Conservation (phyloP, 2,329 filamentous ascomycete genomes). For the Ascochyta rabiei region DNA sequence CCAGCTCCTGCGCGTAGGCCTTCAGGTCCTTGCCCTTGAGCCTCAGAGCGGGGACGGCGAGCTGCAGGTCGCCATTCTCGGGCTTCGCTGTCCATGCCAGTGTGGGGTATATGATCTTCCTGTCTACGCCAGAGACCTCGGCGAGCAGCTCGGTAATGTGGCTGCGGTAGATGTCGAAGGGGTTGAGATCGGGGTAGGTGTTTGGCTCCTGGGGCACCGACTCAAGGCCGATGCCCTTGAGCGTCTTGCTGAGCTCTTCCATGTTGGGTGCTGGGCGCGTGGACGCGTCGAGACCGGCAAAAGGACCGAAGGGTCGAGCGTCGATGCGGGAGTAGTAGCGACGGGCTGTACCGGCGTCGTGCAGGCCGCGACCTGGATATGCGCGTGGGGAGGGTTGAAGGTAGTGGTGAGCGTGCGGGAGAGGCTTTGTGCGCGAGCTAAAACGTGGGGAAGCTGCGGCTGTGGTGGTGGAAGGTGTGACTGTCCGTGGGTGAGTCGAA, state of each 20-base stretch:
- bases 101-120: slow-evolving; percentile 73
- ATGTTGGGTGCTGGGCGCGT: slow-evolving; percentile 32
- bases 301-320: slow-evolving; percentile 25
- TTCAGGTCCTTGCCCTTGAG: slow-evolving; percentile 69
- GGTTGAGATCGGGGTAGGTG: slow-evolving; percentile 70
- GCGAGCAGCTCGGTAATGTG: slow-evolving; percentile 74
- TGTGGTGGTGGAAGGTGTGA: slow-evolving; percentile 16
- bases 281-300: slow-evolving; percentile 35
- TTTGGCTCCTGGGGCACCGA: slow-evolving; percentile 49
- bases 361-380: not conserved
- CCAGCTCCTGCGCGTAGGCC: slow-evolving; percentile 62
- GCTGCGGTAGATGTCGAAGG: slow-evolving; percentile 78
- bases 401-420: slow-evolving; percentile 10
- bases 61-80: slow-evolving; percentile 81
- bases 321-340: slow-evolving; percentile 25
- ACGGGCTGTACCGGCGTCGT: slow-evolving; percentile 1
- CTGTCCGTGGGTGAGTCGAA: slow-evolving; percentile 37
- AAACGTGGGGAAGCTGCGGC: slow-evolving; percentile 15
- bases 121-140: slow-evolving; percentile 72
- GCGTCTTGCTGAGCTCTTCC: slow-evolving; percentile 46
- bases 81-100: slow-evolving; percentile 79
- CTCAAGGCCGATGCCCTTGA: slow-evolving; percentile 47
- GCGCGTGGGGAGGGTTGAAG: slow-evolving; percentile 6
- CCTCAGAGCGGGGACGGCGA: slow-evolving; percentile 80
- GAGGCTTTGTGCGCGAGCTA: slow-evolving; percentile 14